Evolutionary conservation across 192 early-diverging fungal species (phyloP).

Genomic region (Funneliformis mosseae): DNA sequence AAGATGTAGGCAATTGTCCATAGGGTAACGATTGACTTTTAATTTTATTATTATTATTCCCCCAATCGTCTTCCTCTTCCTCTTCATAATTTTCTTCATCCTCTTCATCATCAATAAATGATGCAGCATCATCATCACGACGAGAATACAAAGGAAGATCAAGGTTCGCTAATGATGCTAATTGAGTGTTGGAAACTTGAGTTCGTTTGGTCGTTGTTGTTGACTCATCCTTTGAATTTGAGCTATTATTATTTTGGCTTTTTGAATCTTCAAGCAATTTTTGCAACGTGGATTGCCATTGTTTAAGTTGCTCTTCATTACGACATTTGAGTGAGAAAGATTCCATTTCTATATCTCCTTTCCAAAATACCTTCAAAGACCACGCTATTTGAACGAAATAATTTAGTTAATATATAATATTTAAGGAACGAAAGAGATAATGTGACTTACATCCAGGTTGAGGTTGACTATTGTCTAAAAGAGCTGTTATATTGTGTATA

Average conservation of each 20-base stretch:
- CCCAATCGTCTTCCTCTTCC: slow-evolving; percentile 39
- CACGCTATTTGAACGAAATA: slow-evolving; percentile 28
- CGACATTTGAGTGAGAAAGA: slow-evolving; percentile 88
- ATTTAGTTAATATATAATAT: slow-evolving; percentile 47
- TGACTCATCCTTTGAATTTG: slow-evolving; percentile 6
- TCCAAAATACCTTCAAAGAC: slow-evolving; percentile 83
- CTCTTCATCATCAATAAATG: slow-evolving; percentile 47
- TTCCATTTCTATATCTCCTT: slow-evolving; percentile 73
- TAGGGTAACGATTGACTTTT: slow-evolving; percentile 49
- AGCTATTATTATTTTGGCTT: neutral
- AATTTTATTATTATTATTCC: slow-evolving; percentile 22
- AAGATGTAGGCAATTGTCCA: slow-evolving; percentile 37
- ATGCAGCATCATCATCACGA: slow-evolving; percentile 34
- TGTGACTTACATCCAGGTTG: slow-evolving; percentile 39
- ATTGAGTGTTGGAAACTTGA: slow-evolving; percentile 45
- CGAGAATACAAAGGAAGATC: slow-evolving; percentile 28
- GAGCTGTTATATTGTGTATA: slow-evolving; percentile 74
- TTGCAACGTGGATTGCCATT: slow-evolving; percentile 84
- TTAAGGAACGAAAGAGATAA: neutral
- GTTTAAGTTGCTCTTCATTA: slow-evolving; percentile 88
- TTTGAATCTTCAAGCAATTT: slow-evolving; percentile 57
- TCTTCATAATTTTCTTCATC: slow-evolving; percentile 47
- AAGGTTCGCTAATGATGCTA: slow-evolving; percentile 36
- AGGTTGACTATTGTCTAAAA: slow-evolving; percentile 65
- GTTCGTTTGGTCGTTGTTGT: slow-evolving; percentile 34